Evolutionary conservation across 768 basidiomycete species (phyloP), one percentile per base, ranked within the genome.

Genomic region (Tephrocybe sp.): DNA sequence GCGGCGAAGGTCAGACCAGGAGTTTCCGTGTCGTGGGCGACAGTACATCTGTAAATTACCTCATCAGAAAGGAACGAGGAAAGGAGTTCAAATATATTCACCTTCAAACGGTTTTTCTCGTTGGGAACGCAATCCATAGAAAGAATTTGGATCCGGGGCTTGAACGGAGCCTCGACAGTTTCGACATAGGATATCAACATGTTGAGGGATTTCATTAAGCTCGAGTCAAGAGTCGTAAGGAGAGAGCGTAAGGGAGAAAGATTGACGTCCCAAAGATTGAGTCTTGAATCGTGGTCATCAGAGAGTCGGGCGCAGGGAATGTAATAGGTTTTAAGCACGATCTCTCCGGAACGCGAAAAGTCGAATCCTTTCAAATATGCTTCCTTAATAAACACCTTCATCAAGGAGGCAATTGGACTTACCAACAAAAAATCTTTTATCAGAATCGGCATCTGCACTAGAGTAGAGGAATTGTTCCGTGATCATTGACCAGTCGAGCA

Each of bases 401-500:
- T 42, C 15, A 39, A 18, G 31, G 21, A 21, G 33, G 33, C 18
- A 36, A 45, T 29, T 21, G 13, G 5, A 53, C 63, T 36, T 45
- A 66, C 66, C 66, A 40, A 68, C 57, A 44, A 68, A 68, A 47
- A 68, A 65, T 15, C 63, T 54, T 54, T 61, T 66, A 4, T 58
- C 61, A 16, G 47, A 25, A 2, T 58, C 57, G 21, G 54, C 49
- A 8, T 57, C 55, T 31, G 49, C 53, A 2, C 56, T 53, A 23
- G 63, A 60, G 47, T 61, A 64, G 13, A 68, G 58, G 39, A 63
- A 66, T n/a, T 50, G 34, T 44, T 66, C 62, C 34, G 64, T 63
- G 24, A 56, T 55, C 39, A 52, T 62, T 15, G 63, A 57, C 66
- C 66, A 68, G 21, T 59, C 48, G 50, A 66, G 54, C 13, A 53